Evolutionary conservation across 805 yeast species (phyloP).

Genomic region (Scheffersomyces amazonensis): DNA sequence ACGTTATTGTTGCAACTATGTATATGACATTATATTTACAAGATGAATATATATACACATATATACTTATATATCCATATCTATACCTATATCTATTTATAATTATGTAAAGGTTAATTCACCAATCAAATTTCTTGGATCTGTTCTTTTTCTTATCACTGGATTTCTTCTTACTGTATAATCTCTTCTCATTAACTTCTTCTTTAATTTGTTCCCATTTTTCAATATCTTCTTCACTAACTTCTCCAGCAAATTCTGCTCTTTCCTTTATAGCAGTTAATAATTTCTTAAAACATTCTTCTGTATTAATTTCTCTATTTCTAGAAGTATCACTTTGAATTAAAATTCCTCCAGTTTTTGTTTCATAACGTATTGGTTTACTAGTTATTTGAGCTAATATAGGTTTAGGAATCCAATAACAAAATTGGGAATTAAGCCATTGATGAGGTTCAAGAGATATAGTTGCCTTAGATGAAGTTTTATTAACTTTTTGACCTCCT

Average conservation of each 20-base stretch:
- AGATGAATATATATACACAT: too few species aligned
- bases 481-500: conserved; percentile 87
- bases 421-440: conserved; percentile 40
- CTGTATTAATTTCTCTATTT: conserved; percentile 54
- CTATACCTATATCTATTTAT: too few species aligned
- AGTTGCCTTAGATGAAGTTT: conserved; percentile 66
- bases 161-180: conserved; percentile 31
- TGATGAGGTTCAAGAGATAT: conserved; percentile 41
- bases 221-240: conserved; percentile 40
- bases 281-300: conserved; percentile 60
- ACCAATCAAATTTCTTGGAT: conserved; percentile 30
- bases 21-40: too few species aligned
- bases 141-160: conserved; percentile 38
- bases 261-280: conserved; percentile 46
- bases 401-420: conserved; percentile 59
- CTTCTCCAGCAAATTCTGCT: conserved; percentile 48
- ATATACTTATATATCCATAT: too few species aligned
- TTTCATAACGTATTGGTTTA: conserved; percentile 49
- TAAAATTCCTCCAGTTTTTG: conserved; percentile 52
- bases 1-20: too few species aligned
- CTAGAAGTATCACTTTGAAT: conserved; percentile 62
- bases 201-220: conserved; percentile 49
- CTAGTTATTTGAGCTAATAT: conserved; percentile 40
- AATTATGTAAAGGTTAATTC: not conserved
- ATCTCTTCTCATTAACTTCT: conserved; percentile 28